Evolutionary conservation across 1,139 yeast species (phyloP), one percentile per base, ranked within the genome.

Genomic region (Suhomyces maxii): DNA sequence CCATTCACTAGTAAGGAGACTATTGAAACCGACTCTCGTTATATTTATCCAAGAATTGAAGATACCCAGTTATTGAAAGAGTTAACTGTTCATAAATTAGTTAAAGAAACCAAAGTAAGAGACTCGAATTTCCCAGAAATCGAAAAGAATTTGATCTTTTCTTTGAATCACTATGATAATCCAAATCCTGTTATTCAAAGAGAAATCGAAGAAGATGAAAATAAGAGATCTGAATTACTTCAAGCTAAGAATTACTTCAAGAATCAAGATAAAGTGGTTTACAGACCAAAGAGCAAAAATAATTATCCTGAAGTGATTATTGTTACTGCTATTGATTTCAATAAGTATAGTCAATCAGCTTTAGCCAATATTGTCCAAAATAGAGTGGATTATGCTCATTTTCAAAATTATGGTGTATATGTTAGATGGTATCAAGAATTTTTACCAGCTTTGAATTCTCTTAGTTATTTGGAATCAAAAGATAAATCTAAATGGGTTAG

Each of bases 391-490:
- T 90, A 89, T 59, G 95, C 95, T 8, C 84, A 83, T 61, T 67
- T 66, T 26, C 89, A 88, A 57, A 76, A 77, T 37, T 89, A 84
- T 63, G 97, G 96, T 12, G 66, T 88, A 25, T 90, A 87, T 57
- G 81, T 86, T 13, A 78, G 96, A 48, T 90, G 95, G 89, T 62
- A 77, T 36, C 93, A 88, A 64, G 97, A 90, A 63, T 89, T 87
- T 61, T 61, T 79, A 38, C 91, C 90, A 11, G 59, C 73, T 37
- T 60, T 84, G 47, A 73, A 77, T 42, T 74, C 80, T 23, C 64
- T 69, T 42, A 59, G 60, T 34, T 69, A 67, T 50, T 68, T 76
- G 51, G 65, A 69, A 36, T 52, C 60, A 39, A 53, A 51, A 35
- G 75, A 73, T 51, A 66, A 62, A 46, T 55, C 71, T 2, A 78